These are phyloP conservation scores for Plantago major DNA, from an alignment of 257 asterid genomes.

Conservation along the genomic window DNA sequence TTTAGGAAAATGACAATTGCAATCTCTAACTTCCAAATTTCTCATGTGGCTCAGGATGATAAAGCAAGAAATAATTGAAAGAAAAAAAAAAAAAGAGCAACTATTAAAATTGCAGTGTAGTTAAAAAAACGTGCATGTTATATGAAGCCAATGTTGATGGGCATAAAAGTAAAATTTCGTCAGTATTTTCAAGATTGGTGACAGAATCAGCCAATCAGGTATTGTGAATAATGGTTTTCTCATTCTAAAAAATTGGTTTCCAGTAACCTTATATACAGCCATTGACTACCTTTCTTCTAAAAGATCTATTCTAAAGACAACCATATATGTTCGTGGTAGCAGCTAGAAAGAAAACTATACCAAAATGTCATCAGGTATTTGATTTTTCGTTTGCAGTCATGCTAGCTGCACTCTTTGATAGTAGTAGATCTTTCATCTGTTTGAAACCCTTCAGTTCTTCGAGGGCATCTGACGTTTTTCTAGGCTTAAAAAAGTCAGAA, in stretches of 20 bases:
- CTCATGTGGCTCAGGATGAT: too few species aligned
- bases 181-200: constrained; percentile 2
- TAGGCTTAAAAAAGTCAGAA: constrained; percentile 55
- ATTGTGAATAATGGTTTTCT: not conserved
- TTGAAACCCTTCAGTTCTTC: constrained; percentile 80
- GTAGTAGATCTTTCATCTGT: constrained; percentile 66
- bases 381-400: constrained; percentile 27
- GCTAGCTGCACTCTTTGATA: constrained; percentile 58
- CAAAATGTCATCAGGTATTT: constrained; percentile 16
- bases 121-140: not conserved
- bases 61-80: too few species aligned
- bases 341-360: constrained; percentile 6
- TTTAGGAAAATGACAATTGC: too few species aligned
- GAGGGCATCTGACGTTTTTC: constrained; percentile 73
- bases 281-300: constrained; percentile 13
- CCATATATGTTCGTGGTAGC: not conserved
- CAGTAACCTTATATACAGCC: constrained; percentile 20
- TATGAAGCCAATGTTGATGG: constrained; percentile 5
- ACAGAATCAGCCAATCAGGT: not conserved
- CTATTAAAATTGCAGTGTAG: too few species aligned
- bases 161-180: not conserved
- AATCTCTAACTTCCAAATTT: too few species aligned
- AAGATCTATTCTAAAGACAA: constrained; percentile 8
- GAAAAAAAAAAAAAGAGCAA: too few species aligned
- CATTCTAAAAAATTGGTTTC: constrained; percentile 1